A percentile compares a stretch with the other conserved stretches of the same genome.
phyloP scores from a whole-genome alignment of 176 grass and related monocot genomes.

The Saccharum spontaneum region DNA sequence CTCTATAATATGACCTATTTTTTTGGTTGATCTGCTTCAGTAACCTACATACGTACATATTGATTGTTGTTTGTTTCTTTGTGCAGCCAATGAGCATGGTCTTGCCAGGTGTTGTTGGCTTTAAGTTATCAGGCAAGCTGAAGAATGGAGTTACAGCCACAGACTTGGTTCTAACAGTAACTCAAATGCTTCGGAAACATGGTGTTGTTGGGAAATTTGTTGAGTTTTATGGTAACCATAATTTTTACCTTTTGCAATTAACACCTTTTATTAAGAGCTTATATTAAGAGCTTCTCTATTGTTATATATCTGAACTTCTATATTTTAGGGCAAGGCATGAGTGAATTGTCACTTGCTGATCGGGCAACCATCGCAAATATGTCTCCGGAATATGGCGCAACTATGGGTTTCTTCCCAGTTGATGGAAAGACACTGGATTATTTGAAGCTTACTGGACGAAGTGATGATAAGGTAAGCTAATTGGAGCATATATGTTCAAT shows the following conservation, averaged over 20 bases:
- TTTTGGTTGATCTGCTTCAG: not conserved
- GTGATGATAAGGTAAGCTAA: slow-evolving; percentile 79
- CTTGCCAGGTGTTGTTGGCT: slow-evolving; percentile 90
- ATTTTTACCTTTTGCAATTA: not conserved
- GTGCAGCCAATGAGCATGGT: slow-evolving; percentile 98
- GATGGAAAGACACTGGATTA: slow-evolving; percentile 82
- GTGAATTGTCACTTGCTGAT: slow-evolving; percentile 88
- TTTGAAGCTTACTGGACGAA: slow-evolving; percentile 93
- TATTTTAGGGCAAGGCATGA: slow-evolving; percentile 74
- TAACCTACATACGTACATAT: not conserved
- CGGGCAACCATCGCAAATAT: slow-evolving; percentile 98
- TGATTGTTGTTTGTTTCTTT: slow-evolving; percentile 25
- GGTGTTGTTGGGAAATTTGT: slow-evolving; percentile 98
- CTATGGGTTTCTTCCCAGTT: slow-evolving; percentile 99
- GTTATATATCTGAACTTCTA: not conserved
- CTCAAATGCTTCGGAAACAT: slow-evolving; percentile 95
- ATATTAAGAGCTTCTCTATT: slow-evolving; percentile 17
- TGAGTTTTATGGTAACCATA: slow-evolving; percentile 79
- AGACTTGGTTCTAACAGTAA: slow-evolving; percentile 96
- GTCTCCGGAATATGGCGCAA: slow-evolving; percentile 98
- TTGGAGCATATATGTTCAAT: not conserved
- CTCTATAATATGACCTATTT: not conserved
- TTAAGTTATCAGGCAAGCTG: slow-evolving; percentile 89
- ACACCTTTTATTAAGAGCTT: not conserved
- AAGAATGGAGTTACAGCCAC: slow-evolving; percentile 92